These are phyloP conservation scores for Pseudogymnoascus sp. DNA, from an alignment of 2,329 filamentous ascomycete genomes.

Conservation along the genomic window DNA sequence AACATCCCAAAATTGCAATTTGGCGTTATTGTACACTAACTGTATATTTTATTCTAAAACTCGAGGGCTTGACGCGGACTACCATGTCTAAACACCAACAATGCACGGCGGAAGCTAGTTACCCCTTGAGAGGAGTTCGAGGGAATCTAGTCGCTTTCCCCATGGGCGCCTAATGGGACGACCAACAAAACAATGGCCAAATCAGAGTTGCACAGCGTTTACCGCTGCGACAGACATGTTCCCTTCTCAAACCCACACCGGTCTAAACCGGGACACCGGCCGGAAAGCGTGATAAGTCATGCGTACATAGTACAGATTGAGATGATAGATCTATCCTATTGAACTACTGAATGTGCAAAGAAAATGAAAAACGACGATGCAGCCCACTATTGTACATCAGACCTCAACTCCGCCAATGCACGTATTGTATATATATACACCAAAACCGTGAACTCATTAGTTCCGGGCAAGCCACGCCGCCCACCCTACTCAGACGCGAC, in stretches of 20 bases:
- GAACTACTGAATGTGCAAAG: background rate
- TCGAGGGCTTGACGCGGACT: constrained; percentile 1
- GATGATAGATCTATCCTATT: constrained; percentile 2
- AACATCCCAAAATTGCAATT: background rate
- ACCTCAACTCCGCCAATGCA: constrained; percentile 7
- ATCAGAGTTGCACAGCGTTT: constrained; percentile 7
- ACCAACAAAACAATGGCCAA: background rate
- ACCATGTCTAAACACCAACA: constrained; percentile 4
- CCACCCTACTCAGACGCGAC: background rate
- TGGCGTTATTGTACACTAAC: background rate
- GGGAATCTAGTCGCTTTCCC: background rate
- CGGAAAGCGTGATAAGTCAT: background rate
- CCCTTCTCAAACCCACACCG: background rate
- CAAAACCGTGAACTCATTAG: constrained; percentile 8
- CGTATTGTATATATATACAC: constrained; percentile 5
- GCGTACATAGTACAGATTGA: constrained; percentile 5
- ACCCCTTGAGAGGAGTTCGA: background rate
- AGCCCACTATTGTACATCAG: constrained; percentile 8
- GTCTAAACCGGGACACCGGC: background rate
- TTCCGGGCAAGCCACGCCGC: background rate
- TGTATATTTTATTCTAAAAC: constrained; percentile 1
- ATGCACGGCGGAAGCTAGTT: background rate
- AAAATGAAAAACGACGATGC: background rate
- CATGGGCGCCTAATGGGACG: background rate
- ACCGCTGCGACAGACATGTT: background rate